Conservation (phyloP, 2,329 filamentous ascomycete species). For the Daldinia eschscholtzii region DNA sequence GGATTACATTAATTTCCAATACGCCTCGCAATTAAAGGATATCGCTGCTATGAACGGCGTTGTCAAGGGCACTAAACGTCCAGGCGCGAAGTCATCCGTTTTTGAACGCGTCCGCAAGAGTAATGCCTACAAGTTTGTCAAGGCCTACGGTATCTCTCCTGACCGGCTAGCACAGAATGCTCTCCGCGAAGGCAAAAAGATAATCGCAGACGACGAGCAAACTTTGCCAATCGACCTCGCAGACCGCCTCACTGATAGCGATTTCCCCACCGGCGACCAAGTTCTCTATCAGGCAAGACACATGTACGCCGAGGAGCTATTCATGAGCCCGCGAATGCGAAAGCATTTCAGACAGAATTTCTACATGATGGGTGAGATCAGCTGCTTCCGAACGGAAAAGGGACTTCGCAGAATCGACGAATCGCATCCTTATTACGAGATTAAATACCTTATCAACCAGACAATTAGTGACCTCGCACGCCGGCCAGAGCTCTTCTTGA, state of each 20-base stretch:
- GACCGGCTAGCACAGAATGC: conserved; percentile 91
- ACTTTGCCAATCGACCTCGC: conserved; percentile 88
- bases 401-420: conserved; percentile 94
- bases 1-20: conserved; percentile 96
- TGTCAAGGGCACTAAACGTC: conserved; percentile 78
- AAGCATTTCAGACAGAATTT: conserved; percentile 86
- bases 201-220: conserved; percentile 85
- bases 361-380: conserved; percentile 85
- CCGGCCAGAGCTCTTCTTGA: conserved; percentile 89
- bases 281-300: conserved; percentile 84
- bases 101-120: conserved; percentile 88
- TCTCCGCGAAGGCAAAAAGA: conserved; percentile 80
- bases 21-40: conserved; percentile 86
- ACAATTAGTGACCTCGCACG: conserved; percentile 84
- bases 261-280: conserved; percentile 80
- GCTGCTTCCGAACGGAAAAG: conserved; percentile 93
- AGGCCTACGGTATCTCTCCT: conserved; percentile 89
- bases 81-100: conserved; percentile 82
- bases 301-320: conserved; percentile 92
- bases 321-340: conserved; percentile 87
- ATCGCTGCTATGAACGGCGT: conserved; percentile 74
- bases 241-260: conserved; percentile 78
- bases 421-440: conserved; percentile 94
- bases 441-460: conserved; percentile 95
- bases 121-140: conserved; percentile 84